A percentile compares a stretch with the other conserved stretches of the same genome.
phyloP scores from a whole-genome alignment of 352 stramenopile genomes.

The Pythium monospermum region DNA sequence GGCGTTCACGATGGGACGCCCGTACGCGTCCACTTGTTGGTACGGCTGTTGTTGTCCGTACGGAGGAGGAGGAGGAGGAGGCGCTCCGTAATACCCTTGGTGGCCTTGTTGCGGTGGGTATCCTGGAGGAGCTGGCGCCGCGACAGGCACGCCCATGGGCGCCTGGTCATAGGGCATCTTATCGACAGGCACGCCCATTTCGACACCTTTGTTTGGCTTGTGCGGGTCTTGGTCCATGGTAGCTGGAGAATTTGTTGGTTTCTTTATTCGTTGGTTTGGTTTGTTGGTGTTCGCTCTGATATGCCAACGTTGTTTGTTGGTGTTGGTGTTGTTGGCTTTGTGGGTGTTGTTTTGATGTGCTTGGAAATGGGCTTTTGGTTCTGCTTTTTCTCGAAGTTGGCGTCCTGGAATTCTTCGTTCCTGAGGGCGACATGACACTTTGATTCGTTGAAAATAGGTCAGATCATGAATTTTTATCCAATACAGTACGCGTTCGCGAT shows the following conservation, averaged over 20 bases:
- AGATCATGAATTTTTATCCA: neutral
- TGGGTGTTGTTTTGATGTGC: too few relatives aligned
- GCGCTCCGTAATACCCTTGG: conserved; percentile 7
- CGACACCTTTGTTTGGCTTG: conserved; percentile 17
- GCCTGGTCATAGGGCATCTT: conserved; percentile 17
- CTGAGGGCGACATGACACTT: neutral
- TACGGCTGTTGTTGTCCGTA: conserved; percentile 2
- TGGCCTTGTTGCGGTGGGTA: conserved; percentile 1
- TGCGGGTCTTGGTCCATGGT: conserved; percentile 20
- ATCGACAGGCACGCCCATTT: conserved; percentile 23
- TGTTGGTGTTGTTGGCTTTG: conserved; percentile 5
- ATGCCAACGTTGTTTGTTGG: neutral
- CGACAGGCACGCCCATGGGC: conserved; percentile 26
- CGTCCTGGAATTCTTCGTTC: neutral
- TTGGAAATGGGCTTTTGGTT: too few relatives aligned
- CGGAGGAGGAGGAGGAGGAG: neutral
- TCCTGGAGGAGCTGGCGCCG: conserved; percentile 5
- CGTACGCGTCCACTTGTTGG: conserved; percentile 39
- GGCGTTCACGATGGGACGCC: conserved; percentile 40
- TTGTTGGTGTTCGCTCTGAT: neutral
- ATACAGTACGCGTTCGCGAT: neutral
- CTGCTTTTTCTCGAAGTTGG: neutral
- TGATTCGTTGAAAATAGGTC: neutral
- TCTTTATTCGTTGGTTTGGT: neutral
- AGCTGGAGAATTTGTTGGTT: neutral